These are phyloP conservation scores for Sordariomycetes sp. DNA, from an alignment of 2,329 filamentous ascomycete species.

Conservation along the genomic window DNA sequence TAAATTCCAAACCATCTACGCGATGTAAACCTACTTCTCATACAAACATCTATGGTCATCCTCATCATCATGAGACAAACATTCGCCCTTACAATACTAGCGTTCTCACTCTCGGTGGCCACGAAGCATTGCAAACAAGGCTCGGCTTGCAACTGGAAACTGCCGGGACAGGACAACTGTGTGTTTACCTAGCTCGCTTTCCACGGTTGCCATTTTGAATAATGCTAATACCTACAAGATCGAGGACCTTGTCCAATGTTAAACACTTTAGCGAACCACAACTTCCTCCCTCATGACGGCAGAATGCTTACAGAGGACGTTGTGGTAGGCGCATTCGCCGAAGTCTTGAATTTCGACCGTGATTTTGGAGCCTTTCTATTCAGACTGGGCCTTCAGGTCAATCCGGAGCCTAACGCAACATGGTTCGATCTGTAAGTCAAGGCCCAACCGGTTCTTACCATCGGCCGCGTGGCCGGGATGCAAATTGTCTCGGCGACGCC, in stretches of 20 bases:
- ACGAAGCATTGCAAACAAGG: no score
- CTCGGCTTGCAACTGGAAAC: no score
- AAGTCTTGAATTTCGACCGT: neutral
- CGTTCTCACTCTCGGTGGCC: no score
- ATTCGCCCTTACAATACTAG: no score
- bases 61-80: no score
- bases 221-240: slow-evolving; percentile 10
- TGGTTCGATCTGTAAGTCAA: neutral
- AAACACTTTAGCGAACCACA: slow-evolving; percentile 37
- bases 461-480: neutral
- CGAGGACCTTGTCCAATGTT: slow-evolving; percentile 34
- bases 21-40: no score
- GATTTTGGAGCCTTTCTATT: neutral
- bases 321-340: slow-evolving; percentile 21
- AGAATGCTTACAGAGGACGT: slow-evolving; percentile 23
- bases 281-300: slow-evolving; percentile 31
- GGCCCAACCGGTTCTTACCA: neutral
- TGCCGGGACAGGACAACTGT: no score
- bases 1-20: no score
- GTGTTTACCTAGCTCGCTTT: no score
- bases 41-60: no score
- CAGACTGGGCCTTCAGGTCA: neutral
- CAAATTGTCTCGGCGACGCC: neutral
- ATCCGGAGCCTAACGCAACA: neutral
- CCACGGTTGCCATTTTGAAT: no score